Base-by-base conservation (phyloP, 805 yeast species). In the Schizosaccharomyces lindneri region DNA sequence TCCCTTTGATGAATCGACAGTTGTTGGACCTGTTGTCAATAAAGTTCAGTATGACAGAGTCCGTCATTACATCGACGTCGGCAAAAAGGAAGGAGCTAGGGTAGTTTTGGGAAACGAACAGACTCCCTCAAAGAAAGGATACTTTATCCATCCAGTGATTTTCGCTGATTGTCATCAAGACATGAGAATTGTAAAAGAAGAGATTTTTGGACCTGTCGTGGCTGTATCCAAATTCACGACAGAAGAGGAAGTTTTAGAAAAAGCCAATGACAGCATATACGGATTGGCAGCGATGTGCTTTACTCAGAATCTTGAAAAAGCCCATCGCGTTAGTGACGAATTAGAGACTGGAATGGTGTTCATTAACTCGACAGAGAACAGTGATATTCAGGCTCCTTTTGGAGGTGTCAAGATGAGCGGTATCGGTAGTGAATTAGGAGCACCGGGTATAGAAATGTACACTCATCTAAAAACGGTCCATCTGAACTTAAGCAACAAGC, bases 161-260 rank as follows among this genome's bases (percentile, higher is more conserved):
- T 87, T 88, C 71, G 83, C 85, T 65, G 87, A 85, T 70, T 95
- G 87, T 65, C 76, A 76, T 29, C 84, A 82, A 70, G 75, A 81
- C 70, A 82, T 81, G 83, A 75, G 77, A 66, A 82, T 89, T 71
- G 87, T 85, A 67, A 79, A 77, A 72, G 96, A 88, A 71, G 97
- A 88, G 78, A 86, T 88, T 71, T 88, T 89, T 68, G 97, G 97
- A 63, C 97, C 97, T 46, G 93, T 89, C 63, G 90, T 86, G 64
- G 81, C 88, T 24, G 80, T 87, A 63, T 76, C 85, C 68, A 87
- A 87, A 76, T 89, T 89, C 75, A 75, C 77, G 68, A 81, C 86
- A 65, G 82, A 82, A 65, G 95, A 87, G 65, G 95, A 90, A 70
- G 95, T 81, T 61, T 76, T 89, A 61, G 74, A 72, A 63, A 72